A percentile compares a stretch with the other conserved stretches of the same genome.
Conservation (phyloP, 306 rosid genomes). For the Pyrus communis region DNA sequence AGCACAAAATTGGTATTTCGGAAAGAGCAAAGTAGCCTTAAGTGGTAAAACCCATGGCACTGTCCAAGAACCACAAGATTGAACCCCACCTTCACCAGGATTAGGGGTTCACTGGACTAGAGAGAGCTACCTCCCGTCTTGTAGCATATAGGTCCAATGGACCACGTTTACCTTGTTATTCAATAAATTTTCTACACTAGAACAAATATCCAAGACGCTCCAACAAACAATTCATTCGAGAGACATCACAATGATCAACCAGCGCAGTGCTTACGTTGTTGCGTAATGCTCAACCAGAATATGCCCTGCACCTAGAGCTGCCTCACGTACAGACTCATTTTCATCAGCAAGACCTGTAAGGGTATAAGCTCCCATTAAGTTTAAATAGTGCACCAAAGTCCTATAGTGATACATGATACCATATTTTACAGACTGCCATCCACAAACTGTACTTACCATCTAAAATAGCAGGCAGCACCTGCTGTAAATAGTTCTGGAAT, state of each 20-base stretch:
- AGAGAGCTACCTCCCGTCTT: no score
- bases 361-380: not conserved
- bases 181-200: not conserved
- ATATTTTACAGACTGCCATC: not conserved
- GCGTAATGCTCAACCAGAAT: slow-evolving; percentile 95
- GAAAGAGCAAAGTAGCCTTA: not conserved
- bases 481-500: slow-evolving; percentile 87
- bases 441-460: slow-evolving; percentile 50
- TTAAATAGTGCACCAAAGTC: not conserved
- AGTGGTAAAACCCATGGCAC: not conserved
- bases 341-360: slow-evolving; percentile 92
- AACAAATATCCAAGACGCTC: not conserved
- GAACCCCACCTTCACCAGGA: not conserved
- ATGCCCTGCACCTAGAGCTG: slow-evolving; percentile 96
- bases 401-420: not conserved
- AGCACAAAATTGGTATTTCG: not conserved
- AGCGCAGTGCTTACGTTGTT: slow-evolving; percentile 58
- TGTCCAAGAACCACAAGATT: not conserved
- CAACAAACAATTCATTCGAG: not conserved
- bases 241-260: not conserved
- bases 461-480: slow-evolving; percentile 87
- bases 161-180: not conserved
- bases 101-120: not conserved
- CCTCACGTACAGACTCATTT: slow-evolving; percentile 99
- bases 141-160: not conserved